Percentiles rank a stretch among this genome's conserved stretches.
Evolutionary conservation across 345 rosid species (phyloP).

Genomic region (Salix koriyanagi): DNA sequence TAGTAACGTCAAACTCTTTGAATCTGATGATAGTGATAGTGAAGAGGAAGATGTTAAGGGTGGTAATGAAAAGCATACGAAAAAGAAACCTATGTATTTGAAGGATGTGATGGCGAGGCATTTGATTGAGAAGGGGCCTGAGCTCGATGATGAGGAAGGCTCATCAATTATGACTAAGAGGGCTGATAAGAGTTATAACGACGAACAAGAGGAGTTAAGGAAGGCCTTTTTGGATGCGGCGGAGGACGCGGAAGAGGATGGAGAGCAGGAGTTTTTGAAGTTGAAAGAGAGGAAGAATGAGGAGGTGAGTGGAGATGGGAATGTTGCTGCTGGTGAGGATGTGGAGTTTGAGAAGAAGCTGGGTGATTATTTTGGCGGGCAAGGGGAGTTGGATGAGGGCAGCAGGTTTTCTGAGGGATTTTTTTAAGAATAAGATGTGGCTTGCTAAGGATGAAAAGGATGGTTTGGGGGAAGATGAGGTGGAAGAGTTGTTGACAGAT

Average conservation of each 20-base stretch:
- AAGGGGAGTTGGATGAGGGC: slow-evolving; percentile 43
- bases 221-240: slow-evolving; percentile 50
- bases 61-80: slow-evolving; percentile 9
- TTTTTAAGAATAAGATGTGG: slow-evolving; percentile 72
- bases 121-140: slow-evolving; percentile 69
- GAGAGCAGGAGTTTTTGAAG: slow-evolving; percentile 39
- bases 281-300: slow-evolving; percentile 35
- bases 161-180: not conserved
- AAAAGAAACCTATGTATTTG: slow-evolving; percentile 44
- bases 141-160: slow-evolving; percentile 25
- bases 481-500: slow-evolving; percentile 48
- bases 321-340: slow-evolving; percentile 18
- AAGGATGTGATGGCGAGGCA: slow-evolving; percentile 71
- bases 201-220: slow-evolving; percentile 60
- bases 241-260: slow-evolving; percentile 38
- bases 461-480: slow-evolving; percentile 21
- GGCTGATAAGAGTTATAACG: slow-evolving; percentile 40
- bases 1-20: slow-evolving; percentile 40
- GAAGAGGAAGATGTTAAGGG: slow-evolving; percentile 15
- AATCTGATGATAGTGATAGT: slow-evolving; percentile 27
- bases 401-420: slow-evolving; percentile 60
- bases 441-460: slow-evolving; percentile 40
- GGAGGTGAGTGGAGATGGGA: slow-evolving; percentile 14
- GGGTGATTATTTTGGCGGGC: slow-evolving; percentile 59
- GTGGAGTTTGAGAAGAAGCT: slow-evolving; percentile 43